Evolutionary conservation across 2,329 filamentous ascomycete species (phyloP), one percentile per base, ranked within the genome.

Genomic region (Aspergillus puulaauensis): DNA sequence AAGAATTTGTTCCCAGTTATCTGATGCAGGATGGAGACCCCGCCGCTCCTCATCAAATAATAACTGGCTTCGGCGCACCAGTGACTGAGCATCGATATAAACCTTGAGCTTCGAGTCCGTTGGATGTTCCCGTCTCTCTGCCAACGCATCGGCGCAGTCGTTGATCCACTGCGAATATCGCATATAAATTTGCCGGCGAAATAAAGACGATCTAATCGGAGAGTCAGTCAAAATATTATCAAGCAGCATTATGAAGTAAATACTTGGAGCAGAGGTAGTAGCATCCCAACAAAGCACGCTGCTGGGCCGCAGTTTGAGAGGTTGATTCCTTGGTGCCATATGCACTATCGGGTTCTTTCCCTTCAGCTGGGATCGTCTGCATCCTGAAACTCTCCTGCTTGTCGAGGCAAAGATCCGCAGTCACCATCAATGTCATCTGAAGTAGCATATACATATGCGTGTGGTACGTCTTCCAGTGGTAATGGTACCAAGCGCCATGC

Each of bases 401-500:
- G 14, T 44, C 27, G 27, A 31, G 27, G 9, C 27, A 9, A 31
- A 31, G 27, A 11, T 31, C 27, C 27, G 27, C 27, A 31, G 9
- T 11, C 3, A 31, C 3, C 9, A 31, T 31, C 9, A 31, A 11
- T 31, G 27, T 31, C 27, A 31, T 46, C 44, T 59, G 49, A 4
- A 61, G 35, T 7, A 54, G 24, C 46, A 61, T 41, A 43, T 59
- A 59, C 54, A 59, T 54, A 9, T 54, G 55, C 17, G 51, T 54
- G 9, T 58, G 55, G 19, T 50, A 48, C 3, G 53, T 59, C 41
- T 50, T 31, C 50, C 51, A 61, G 17, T 56, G 57, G 19, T 61
- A 61, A 12, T 59, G 59, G 23, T 53, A 54, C 57, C 59, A 61
- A 1, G 57, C 59, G 9, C 40, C 53, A 31, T 61, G 57, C 11